These are phyloP conservation scores for Lagenaria siceraria DNA, from an alignment of 306 rosid genomes.

Conservation along the genomic window DNA sequence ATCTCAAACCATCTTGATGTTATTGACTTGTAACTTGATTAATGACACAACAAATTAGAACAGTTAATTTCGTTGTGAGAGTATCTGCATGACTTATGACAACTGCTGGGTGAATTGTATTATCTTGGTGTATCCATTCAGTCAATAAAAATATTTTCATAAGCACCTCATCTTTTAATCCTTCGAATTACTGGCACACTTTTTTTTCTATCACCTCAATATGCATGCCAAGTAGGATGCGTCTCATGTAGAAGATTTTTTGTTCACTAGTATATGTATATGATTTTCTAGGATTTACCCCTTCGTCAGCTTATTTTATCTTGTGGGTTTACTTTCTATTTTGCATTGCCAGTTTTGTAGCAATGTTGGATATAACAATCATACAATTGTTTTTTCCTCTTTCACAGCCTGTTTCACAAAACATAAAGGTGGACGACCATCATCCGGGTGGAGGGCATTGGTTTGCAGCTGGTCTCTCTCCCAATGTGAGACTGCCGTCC, in stretches of 20 bases:
- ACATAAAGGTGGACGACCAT: constrained; percentile 86
- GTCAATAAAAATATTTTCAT: not conserved
- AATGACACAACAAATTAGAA: not conserved
- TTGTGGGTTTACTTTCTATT: not conserved
- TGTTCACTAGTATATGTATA: not conserved
- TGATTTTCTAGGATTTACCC: not conserved
- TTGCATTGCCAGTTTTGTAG: not conserved
- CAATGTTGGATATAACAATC: not conserved
- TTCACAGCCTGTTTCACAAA: constrained; percentile 71
- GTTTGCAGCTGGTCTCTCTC: constrained; percentile 99
- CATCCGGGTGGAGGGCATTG: constrained; percentile 99
- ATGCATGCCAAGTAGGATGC: not conserved
- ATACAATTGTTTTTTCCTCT: not conserved
- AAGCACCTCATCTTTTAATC: not conserved
- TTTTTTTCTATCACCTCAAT: not conserved
- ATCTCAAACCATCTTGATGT: not conserved
- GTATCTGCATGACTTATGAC: not conserved
- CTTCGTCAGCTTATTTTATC: not conserved
- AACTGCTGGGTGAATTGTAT: not conserved
- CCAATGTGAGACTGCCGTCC: constrained; percentile 56
- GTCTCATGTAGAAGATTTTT: not conserved
- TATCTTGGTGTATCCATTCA: not conserved
- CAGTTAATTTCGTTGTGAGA: not conserved
- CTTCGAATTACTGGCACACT: not conserved
- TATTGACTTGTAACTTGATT: not conserved